Base-by-base conservation (phyloP, 1,284 basidiomycete species). In the Porogramme epimiltina region DNA sequence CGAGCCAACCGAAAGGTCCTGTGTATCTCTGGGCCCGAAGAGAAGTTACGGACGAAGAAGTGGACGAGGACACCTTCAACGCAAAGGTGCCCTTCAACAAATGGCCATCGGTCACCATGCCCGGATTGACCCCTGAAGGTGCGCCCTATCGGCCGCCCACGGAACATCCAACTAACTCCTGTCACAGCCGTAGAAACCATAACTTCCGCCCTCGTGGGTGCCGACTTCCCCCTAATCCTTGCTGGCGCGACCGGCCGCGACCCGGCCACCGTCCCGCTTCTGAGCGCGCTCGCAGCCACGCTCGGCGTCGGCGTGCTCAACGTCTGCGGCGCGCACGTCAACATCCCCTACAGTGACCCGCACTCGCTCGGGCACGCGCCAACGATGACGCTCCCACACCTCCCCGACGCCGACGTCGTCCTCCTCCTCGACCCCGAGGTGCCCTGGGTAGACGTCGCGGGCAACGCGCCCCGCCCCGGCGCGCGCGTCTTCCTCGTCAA, bases 11-110 rank as follows among this genome's bases (percentile, higher is more conserved):
- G 0, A 80, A 79, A 63, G 87, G 87, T 0, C 87, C 87, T 0
- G 84, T 87, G 0, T 89, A 89, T 64, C 72, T 89, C 4, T 88
- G 84, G 82, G 84, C 77, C n/a, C 76, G 84, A 20, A 74, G 87
- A 19, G 87, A 89, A 63, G 75, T 77, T 1, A 82, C 85, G 73
- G 85, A 89, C 62, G 78, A 87, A 65, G 80, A 85, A 58, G 63
- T 88, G 1, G 73, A 78, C 26, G 55, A 67, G 18, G 63, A 69
- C 5, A 50, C 70, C 11, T 58, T 77, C 16, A 65, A 67, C 36
- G 66, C 47, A 3, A 48, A 65, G 2, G 54, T 72, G 13, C 60
- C 72, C 15, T 59, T 73, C 18, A 51, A 63, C 4, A 74, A 73
- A 51, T 84, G 84, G 81, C 77, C 81, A 0, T 52, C 78, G 0